Evolutionary conservation across 306 rosid genomes (phyloP), one percentile per base, ranked within the genome.

Genomic region (Pterocarpus santalinus): DNA sequence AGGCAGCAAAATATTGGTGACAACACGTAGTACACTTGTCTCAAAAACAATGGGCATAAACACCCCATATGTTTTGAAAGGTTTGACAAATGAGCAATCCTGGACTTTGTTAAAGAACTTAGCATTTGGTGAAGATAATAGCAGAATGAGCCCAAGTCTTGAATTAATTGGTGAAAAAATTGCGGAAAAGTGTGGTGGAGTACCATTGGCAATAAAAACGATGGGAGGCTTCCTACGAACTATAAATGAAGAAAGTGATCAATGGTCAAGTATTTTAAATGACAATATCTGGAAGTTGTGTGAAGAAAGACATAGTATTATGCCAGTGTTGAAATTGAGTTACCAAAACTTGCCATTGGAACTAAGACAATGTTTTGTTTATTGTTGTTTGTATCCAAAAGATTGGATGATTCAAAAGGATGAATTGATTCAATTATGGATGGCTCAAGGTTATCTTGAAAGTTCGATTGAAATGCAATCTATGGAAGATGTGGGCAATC

Each of bases 331-430:
- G 7, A 56, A 17, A 36, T 56, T 73, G 52, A 73, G 77, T 56
- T 73, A 73, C 7, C 52, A 36, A 35, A 36, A 56, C 52, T 56
- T 73, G 53, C 52, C 65, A 5, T 52, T 39, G 35, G 66, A 10
- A 39, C 10, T 73, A 16, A 73, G 52, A 17, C 52, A 38, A n/a
- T 73, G 77, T 38, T 73, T 72, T 72, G 32, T 51, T 7, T 72
- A 72, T 72, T 72, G 76, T 35, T 72, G 33, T 7, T 72, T 72
- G 33, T 72, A 52, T 72, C 65, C 77, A 4, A 69, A 69, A 49
- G 61, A 69, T 49, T 49, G 22, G 17, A 13, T 0, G 14, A 49
- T 69, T 12, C 0, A 47, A 4, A 69, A 15, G 5, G 13, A 69
- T 28, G 41, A 46, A 8, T 47, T 69, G 75, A 44, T 49, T 49